These are phyloP conservation scores for Fusarium sp. DNA, from an alignment of 2,329 filamentous ascomycete species.

Conservation along the genomic window DNA sequence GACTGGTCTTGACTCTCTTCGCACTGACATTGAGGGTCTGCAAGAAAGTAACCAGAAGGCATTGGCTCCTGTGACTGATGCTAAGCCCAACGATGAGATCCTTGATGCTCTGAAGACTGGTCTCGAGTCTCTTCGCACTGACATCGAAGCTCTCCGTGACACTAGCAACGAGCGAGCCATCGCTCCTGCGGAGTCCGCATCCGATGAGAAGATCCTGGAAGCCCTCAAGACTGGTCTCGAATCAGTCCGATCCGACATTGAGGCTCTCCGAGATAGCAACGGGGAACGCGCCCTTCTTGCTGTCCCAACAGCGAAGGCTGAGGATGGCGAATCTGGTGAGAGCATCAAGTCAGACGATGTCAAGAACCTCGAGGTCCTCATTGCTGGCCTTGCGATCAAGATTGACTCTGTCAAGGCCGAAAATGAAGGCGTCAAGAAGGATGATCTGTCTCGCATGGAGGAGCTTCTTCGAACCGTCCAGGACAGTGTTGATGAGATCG, in stretches of 20 bases:
- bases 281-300: constrained; percentile 61
- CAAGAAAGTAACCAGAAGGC: constrained; percentile 69
- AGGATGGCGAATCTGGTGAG: constrained; percentile 56
- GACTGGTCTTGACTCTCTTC: constrained; percentile 41
- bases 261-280: constrained; percentile 71
- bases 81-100: constrained; percentile 84
- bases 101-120: constrained; percentile 85
- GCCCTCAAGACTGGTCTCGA: constrained; percentile 83
- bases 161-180: constrained; percentile 74
- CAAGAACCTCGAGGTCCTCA: constrained; percentile 84
- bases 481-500: constrained; percentile 59
- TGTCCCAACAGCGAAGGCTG: constrained; percentile 35
- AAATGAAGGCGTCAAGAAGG: constrained; percentile 55
- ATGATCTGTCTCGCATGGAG: constrained; percentile 67
- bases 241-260: constrained; percentile 78
- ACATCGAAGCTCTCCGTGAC: constrained; percentile 74
- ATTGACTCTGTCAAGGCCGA: constrained; percentile 68
- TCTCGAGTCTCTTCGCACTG: constrained; percentile 74
- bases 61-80: constrained; percentile 70
- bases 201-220: constrained; percentile 80
- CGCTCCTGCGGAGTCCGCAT: constrained; percentile 51
- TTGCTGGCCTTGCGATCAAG: constrained; percentile 85
- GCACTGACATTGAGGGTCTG: constrained; percentile 53
- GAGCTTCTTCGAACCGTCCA: constrained; percentile 63
- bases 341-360: constrained; percentile 76